Percentiles rank a stretch among this genome's conserved stretches.
phyloP scores from a whole-genome alignment of 2,329 filamentous ascomycete species.

The Reticulascus tulasneorum region DNA sequence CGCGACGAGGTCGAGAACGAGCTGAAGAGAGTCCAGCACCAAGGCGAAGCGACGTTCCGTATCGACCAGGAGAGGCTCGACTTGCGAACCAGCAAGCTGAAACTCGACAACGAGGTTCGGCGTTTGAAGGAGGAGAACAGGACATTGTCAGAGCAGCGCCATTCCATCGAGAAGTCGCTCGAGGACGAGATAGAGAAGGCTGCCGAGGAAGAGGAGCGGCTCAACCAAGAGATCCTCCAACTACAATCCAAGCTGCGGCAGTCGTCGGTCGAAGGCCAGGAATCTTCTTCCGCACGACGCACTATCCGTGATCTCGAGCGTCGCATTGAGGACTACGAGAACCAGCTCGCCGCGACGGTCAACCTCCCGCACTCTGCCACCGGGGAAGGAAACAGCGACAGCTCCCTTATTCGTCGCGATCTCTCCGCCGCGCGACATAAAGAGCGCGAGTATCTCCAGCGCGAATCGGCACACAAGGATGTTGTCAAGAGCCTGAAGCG shows the following conservation, averaged over 20 bases:
- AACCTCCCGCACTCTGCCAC: constrained; percentile 27
- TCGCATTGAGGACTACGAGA: constrained; percentile 52
- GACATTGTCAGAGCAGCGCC: constrained; percentile 50
- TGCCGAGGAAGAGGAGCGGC: constrained; percentile 60
- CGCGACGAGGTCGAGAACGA: constrained; percentile 63
- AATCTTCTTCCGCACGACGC: constrained; percentile 55
- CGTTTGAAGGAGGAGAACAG: constrained; percentile 62
- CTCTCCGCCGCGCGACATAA: constrained; percentile 61
- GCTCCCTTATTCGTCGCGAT: constrained; percentile 59
- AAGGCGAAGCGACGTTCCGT: constrained; percentile 55
- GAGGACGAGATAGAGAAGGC: constrained; percentile 64
- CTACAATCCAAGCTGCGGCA: constrained; percentile 42
- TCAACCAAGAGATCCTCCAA: constrained; percentile 50
- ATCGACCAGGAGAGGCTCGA: constrained; percentile 67
- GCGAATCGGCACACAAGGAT: constrained; percentile 62
- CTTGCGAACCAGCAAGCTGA: constrained; percentile 62
- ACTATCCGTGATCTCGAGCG: constrained; percentile 64
- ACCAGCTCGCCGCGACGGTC: constrained; percentile 30
- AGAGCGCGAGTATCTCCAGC: constrained; percentile 60
- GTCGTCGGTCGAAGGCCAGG: constrained; percentile 46
- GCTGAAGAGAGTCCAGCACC: constrained; percentile 49
- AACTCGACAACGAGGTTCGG: constrained; percentile 63
- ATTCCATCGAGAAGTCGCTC: constrained; percentile 58
- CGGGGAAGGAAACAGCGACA: constrained; percentile 45
- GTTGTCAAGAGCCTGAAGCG: constrained; percentile 59